These are phyloP conservation scores for Penicillium sp. DNA, from an alignment of 2,329 filamentous ascomycete genomes.

Conservation along the genomic window DNA sequence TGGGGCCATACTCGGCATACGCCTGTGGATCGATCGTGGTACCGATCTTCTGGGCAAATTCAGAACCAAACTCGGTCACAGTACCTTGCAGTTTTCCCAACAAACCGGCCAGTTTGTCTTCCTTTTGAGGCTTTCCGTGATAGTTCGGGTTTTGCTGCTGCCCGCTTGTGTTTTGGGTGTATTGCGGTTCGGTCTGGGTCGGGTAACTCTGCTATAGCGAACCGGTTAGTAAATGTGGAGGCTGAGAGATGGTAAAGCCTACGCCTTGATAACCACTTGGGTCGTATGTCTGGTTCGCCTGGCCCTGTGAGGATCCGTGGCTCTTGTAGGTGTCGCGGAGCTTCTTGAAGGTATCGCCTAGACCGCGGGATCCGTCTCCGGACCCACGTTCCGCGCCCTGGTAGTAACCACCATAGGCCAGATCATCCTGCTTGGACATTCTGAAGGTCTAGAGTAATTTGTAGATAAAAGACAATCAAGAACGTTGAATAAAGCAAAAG, in stretches of 20 bases:
- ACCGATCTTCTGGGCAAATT: conserved; percentile 52
- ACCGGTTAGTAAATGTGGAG: conserved; percentile 8
- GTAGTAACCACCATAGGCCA: conserved; percentile 57
- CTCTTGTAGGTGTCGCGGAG: conserved; percentile 43
- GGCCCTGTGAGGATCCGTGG: conserved; percentile 22
- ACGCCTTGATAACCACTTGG: conserved; percentile 28
- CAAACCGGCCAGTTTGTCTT: conserved; percentile 46
- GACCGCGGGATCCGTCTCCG: conserved; percentile 47
- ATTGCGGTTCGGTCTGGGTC: conserved; percentile 19
- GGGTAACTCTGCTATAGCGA: conserved; percentile 21
- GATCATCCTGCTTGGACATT: conserved; percentile 47
- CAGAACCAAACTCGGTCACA: conserved; percentile 52
- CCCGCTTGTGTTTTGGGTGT: conserved; percentile 25
- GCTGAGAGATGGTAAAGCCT: not conserved
- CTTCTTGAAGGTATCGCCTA: conserved; percentile 54
- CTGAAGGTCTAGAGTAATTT: not conserved
- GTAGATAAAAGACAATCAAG: not conserved
- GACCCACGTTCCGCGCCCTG: conserved; percentile 33
- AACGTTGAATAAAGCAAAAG: not conserved
- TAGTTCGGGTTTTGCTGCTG: conserved; percentile 25
- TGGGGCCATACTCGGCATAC: conserved; percentile 46
- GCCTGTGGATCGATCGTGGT: conserved; percentile 50
- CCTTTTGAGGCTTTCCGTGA: conserved; percentile 35
- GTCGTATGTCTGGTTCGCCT: conserved; percentile 22
- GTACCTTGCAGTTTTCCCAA: conserved; percentile 58